These are phyloP conservation scores for Spathaspora gorwiae DNA, from an alignment of 805 yeast species.

Conservation along the genomic window DNA sequence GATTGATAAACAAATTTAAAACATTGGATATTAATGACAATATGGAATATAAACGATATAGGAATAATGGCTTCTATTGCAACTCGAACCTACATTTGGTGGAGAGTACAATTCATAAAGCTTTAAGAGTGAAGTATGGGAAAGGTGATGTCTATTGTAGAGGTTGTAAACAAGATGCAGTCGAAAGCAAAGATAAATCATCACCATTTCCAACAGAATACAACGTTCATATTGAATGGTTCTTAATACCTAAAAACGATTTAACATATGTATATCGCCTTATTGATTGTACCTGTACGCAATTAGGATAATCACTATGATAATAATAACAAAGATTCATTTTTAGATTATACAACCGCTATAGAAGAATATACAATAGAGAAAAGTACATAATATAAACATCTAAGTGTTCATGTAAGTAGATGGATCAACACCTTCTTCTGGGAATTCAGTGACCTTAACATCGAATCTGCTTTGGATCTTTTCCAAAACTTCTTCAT, in stretches of 20 bases:
- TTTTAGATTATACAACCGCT: too few relatives aligned
- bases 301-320: slow-evolving; percentile 1
- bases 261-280: slow-evolving; percentile 25
- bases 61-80: slow-evolving; percentile 33
- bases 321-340: neutral
- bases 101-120: slow-evolving; percentile 41
- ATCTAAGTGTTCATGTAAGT: slow-evolving; percentile 91
- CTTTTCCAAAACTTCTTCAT: slow-evolving; percentile 82
- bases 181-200: slow-evolving; percentile 3
- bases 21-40: neutral
- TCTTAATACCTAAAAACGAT: slow-evolving; percentile 44
- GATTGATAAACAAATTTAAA: slow-evolving; percentile 2
- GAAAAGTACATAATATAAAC: too few relatives aligned
- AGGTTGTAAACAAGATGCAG: slow-evolving; percentile 28
- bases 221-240: slow-evolving; percentile 53
- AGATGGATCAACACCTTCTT: slow-evolving; percentile 95
- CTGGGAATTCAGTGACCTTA: slow-evolving; percentile 91
- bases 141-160: slow-evolving; percentile 46
- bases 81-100: slow-evolving; percentile 24
- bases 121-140: slow-evolving; percentile 38
- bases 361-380: too few relatives aligned
- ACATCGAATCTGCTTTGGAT: slow-evolving; percentile 98
- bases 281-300: slow-evolving; percentile 25
- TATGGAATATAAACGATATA: slow-evolving; percentile 13
- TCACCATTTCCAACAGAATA: slow-evolving; percentile 10